Base-by-base conservation (phyloP, 2,329 filamentous ascomycete genomes). In the Zymoseptoria ardabiliae region DNA sequence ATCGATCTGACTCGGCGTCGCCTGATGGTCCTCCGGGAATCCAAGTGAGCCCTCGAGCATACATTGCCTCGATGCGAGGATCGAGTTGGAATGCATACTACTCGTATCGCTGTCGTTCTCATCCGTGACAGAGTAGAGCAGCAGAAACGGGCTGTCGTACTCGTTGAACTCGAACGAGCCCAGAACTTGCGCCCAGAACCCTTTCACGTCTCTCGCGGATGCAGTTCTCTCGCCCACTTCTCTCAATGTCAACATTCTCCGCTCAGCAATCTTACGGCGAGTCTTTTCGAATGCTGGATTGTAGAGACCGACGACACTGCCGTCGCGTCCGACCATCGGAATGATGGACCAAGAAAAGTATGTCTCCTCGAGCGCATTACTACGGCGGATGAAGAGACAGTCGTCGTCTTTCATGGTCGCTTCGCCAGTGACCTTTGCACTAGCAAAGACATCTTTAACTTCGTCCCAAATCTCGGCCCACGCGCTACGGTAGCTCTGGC, bases 371-470 rank as follows among this genome's bases (percentile, higher is more conserved):
- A 90, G 74, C 62, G 83, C 90, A 1, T 85, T 83, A 63, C 84
- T 83, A 7, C 90, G 83, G 53, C 81, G 78, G 30, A 94, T 81
- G 67, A 91, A 91, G 1, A 93, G 77, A 58, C 84, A 85, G 63
- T 93, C 88, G 66, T 94, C 90, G 64, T 92, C 86, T 72, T 91
- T 93, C 87, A 92, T 90, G 0, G 86, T 91, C 0, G 89, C 87
- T 74, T 91, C 86, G 0, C 89, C 90, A 4, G 85, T 87, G 48
- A 82, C 74, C 72, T 81, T 83, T 0, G 89, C 90, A 61, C 78
- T 84, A 19, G 81, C 77, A 63, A 94, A 89, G 0, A 89, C 81
- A 2, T 85, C 85, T 63, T 85, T 81, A 10, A 93, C 80, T 4
- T 86, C 83, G 21, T 84, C 77, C 88, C 88, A 92, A 5, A 93